A percentile compares a stretch with the other conserved stretches of the same genome.
These are phyloP conservation scores for Penicillium sclerotigenum DNA, from an alignment of 2,329 filamentous ascomycete species.

Conservation along the genomic window DNA sequence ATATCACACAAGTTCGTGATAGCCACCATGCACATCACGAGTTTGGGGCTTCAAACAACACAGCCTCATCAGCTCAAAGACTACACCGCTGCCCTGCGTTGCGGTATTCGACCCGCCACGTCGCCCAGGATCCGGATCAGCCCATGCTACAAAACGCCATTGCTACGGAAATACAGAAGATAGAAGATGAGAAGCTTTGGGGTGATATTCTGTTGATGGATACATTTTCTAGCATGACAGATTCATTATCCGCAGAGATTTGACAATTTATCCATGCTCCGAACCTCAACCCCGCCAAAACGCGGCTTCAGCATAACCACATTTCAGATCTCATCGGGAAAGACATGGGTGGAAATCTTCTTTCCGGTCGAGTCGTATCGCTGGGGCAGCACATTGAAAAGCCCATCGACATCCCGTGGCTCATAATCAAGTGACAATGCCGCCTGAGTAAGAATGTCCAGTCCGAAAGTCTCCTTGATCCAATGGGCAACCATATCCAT, in stretches of 20 bases:
- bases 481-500: conserved; percentile 47
- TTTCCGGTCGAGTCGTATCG: conserved; percentile 30
- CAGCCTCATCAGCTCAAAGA: conserved; percentile 3
- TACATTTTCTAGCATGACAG: conserved; percentile 1
- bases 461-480: conserved; percentile 37
- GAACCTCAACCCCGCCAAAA: neutral
- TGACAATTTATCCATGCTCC: neutral
- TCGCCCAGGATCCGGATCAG: conserved; percentile 5
- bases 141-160: neutral
- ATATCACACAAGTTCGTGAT: neutral
- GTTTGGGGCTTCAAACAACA: neutral
- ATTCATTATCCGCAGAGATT: neutral
- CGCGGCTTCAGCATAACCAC: neutral
- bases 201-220: conserved; percentile 6
- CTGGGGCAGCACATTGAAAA: conserved; percentile 27
- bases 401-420: conserved; percentile 28
- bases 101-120: conserved; percentile 9
- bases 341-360: conserved; percentile 28
- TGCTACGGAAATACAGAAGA: conserved; percentile 5
- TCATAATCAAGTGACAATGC: neutral
- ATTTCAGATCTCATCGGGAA: conserved; percentile 5
- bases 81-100: conserved; percentile 16
- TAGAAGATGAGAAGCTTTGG: conserved; percentile 9
- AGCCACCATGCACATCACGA: neutral
- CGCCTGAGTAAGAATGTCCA: conserved; percentile 18